Conservation (phyloP, 306 rosid species). For the Quercus rubra region DNA sequence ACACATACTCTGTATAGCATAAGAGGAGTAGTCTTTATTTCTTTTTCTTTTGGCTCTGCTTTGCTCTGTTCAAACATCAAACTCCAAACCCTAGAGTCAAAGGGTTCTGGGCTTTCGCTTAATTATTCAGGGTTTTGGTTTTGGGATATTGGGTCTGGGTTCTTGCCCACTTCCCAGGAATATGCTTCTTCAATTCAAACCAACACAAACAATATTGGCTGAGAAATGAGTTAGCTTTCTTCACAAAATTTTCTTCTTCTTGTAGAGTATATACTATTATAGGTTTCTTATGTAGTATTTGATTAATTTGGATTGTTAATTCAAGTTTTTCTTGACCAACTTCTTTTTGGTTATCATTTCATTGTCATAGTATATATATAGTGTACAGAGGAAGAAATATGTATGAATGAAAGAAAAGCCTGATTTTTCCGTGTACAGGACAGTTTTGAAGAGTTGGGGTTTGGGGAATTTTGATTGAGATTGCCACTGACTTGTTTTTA, state of each 20-base stretch:
- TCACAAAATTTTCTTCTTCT: neutral
- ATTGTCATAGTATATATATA: neutral
- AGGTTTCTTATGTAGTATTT: neutral
- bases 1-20: too few relatives aligned
- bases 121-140: neutral
- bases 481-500: neutral
- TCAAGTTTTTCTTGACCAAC: neutral
- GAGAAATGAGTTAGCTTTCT: neutral
- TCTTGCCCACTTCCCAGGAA: neutral
- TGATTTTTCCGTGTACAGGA: neutral
- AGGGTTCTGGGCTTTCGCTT: too few relatives aligned
- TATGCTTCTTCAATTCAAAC: neutral
- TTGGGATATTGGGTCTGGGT: neutral
- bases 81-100: neutral
- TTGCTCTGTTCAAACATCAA: neutral
- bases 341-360: neutral
- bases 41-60: neutral
- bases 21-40: neutral
- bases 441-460: neutral
- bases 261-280: neutral
- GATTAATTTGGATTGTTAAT: neutral
- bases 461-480: neutral
- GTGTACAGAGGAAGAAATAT: neutral
- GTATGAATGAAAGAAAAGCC: neutral
- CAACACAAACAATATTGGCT: neutral